Conservation (phyloP, 2,329 filamentous ascomycete genomes). For the Exophiala calicioides region DNA sequence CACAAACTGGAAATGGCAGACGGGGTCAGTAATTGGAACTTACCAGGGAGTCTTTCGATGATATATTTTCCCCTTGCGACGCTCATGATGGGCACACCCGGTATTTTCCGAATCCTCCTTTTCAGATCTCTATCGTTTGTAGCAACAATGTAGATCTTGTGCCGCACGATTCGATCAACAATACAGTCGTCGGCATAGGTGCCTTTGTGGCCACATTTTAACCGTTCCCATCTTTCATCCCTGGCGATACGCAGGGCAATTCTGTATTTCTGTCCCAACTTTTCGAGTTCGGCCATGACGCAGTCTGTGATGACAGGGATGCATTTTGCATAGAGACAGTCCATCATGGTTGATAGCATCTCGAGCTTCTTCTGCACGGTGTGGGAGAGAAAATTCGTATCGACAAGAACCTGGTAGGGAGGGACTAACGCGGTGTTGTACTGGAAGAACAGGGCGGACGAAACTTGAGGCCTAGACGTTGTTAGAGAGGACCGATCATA, state of each 20-base stretch:
- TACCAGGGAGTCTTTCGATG: constrained; percentile 83
- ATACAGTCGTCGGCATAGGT: constrained; percentile 86
- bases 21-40: constrained; percentile 2
- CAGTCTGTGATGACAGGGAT: constrained; percentile 84
- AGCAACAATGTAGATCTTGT: constrained; percentile 75
- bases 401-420: constrained; percentile 77
- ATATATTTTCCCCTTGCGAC: constrained; percentile 89
- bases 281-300: constrained; percentile 83
- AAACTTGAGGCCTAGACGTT: constrained; percentile 66
- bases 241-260: constrained; percentile 82
- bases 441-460: constrained; percentile 82
- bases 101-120: constrained; percentile 78
- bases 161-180: constrained; percentile 70
- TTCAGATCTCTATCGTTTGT: constrained; percentile 74
- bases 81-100: constrained; percentile 69
- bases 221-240: constrained; percentile 82
- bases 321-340: constrained; percentile 88
- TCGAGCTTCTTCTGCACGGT: constrained; percentile 90
- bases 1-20: neutral
- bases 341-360: constrained; percentile 86
- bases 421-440: constrained; percentile 84
- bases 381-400: constrained; percentile 89
- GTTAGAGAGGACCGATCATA: constrained; percentile 10
- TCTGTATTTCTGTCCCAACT: constrained; percentile 83
- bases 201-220: constrained; percentile 89